Percentiles rank a stretch among this genome's conserved stretches.
These are phyloP conservation scores for Microbotryum violaceum DNA, from an alignment of 1,284 basidiomycete species.

Conservation along the genomic window DNA sequence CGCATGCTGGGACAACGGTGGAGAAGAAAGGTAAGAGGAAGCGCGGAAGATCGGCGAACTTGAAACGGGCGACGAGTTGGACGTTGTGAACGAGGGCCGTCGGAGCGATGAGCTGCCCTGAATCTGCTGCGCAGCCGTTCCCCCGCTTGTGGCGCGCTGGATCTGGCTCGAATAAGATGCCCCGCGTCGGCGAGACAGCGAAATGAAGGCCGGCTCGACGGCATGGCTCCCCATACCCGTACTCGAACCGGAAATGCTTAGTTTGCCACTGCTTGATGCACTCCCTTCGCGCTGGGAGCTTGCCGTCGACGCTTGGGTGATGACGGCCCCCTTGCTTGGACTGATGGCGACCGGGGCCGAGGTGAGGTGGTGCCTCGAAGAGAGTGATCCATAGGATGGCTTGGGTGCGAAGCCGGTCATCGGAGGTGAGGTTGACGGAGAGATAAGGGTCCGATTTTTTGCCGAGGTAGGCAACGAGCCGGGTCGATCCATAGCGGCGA, in stretches of 20 bases:
- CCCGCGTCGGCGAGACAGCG: conserved; percentile 19
- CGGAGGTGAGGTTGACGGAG: neutral
- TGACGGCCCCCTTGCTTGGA: neutral
- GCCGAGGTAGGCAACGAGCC: conserved; percentile 21
- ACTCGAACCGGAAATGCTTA: neutral
- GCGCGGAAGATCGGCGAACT: conserved; percentile 24
- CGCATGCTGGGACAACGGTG: neutral
- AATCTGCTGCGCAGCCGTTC: neutral
- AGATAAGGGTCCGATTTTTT: neutral
- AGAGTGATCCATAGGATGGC: conserved; percentile 22
- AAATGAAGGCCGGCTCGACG: conserved; percentile 31
- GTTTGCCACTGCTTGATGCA: neutral
- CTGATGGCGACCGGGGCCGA: neutral
- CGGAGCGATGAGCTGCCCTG: neutral
- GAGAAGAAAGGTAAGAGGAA: conserved; percentile 16
- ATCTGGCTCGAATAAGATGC: conserved; percentile 6
- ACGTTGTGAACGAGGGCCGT: conserved; percentile 1
- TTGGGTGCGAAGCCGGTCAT: conserved; percentile 1
- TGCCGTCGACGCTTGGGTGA: neutral
- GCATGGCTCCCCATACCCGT: neutral
- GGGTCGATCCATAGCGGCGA: neutral
- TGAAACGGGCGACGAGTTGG: conserved; percentile 5
- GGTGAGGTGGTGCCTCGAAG: conserved; percentile 23
- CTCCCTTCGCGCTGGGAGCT: neutral
- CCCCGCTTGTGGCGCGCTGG: conserved; percentile 5